Conservation (phyloP, 148 eudicot genomes). For the Rhododendron molle region DNA sequence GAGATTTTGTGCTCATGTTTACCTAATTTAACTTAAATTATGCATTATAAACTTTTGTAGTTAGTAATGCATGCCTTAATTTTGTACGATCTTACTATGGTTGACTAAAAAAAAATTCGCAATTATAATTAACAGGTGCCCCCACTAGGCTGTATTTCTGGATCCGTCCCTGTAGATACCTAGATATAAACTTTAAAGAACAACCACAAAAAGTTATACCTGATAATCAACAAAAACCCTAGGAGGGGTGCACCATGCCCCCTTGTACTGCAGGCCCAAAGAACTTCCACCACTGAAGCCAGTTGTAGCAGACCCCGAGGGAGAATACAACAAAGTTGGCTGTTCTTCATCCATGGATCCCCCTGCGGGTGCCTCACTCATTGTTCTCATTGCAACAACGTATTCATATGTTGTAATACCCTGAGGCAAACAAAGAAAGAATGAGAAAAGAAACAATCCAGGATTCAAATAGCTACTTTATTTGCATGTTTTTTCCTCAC, state of each 20-base stretch:
- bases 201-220: constrained; percentile 35
- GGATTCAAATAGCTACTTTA: background rate
- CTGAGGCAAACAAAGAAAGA: constrained; percentile 27
- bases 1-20: too few relatives aligned
- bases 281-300: constrained; percentile 98
- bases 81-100: too few relatives aligned
- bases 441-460: background rate
- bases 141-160: too few relatives aligned
- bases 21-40: too few relatives aligned
- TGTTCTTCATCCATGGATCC: constrained; percentile 60
- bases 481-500: background rate
- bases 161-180: too few relatives aligned
- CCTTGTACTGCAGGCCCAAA: constrained; percentile 82
- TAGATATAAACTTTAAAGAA: background rate
- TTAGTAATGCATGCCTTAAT: too few relatives aligned
- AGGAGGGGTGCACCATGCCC: constrained; percentile 99
- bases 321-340: constrained; percentile 69
- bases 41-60: too few relatives aligned
- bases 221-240: constrained; percentile 92
- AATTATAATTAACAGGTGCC: too few relatives aligned
- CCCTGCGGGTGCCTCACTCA: constrained; percentile 86
- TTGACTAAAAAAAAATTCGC: too few relatives aligned
- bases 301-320: constrained; percentile 86
- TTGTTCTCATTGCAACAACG: constrained; percentile 96
- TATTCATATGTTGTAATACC: constrained; percentile 97